Evolutionary conservation across 805 yeast species (phyloP).

Genomic region (Zygosaccharomyces kombuchaensis): DNA sequence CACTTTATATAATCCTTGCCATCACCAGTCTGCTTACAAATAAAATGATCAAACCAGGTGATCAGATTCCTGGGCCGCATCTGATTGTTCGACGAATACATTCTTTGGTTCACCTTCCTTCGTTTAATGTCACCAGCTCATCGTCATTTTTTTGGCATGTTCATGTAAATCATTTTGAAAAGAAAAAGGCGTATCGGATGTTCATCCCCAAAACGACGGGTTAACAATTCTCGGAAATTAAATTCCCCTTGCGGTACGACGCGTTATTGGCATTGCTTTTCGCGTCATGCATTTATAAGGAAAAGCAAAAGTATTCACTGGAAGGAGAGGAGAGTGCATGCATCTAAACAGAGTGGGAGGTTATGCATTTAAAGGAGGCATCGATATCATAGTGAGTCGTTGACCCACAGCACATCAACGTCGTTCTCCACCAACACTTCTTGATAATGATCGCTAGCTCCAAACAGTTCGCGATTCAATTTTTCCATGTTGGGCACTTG

Average conservation of each 20-base stretch:
- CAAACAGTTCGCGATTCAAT: constrained; percentile 39
- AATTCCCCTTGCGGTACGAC: neutral
- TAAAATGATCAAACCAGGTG: neutral
- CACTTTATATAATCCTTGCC: constrained; percentile 2
- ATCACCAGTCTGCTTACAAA: constrained; percentile 2
- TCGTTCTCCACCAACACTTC: constrained; percentile 44
- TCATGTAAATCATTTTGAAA: neutral
- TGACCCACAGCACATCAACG: constrained; percentile 44
- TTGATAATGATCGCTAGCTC: constrained; percentile 44
- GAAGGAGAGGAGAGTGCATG: neutral
- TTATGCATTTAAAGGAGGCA: neutral
- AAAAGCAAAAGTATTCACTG: neutral
- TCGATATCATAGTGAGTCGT: constrained; percentile 20
- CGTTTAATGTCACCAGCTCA: neutral
- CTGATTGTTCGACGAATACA: neutral
- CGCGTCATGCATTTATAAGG: neutral
- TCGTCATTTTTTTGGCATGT: neutral
- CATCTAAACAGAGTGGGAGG: neutral
- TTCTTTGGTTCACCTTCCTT: neutral
- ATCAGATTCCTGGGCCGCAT: neutral
- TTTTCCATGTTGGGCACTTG: constrained; percentile 40
- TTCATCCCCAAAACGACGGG: neutral
- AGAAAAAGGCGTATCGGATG: neutral
- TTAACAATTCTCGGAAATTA: neutral
- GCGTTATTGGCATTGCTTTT: neutral